phyloP scores from a whole-genome alignment of 1,284 basidiomycete genomes.

The Wallemia hederae region DNA sequence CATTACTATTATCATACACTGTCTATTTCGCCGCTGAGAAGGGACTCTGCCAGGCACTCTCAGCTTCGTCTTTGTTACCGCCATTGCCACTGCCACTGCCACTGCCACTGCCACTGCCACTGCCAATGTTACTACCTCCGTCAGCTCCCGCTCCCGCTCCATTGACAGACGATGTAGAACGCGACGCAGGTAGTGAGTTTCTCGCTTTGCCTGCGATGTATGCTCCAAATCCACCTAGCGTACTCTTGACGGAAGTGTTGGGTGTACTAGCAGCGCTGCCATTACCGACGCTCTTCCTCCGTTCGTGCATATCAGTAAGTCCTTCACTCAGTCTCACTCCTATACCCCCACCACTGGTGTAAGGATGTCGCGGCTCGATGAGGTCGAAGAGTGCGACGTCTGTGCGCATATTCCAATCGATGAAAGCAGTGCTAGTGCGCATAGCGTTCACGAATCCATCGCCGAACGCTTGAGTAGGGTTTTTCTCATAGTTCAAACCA shows the following conservation, averaged over 20 bases:
- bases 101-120: too few relatives aligned
- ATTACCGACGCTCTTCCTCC: not conserved
- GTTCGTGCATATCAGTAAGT: not conserved
- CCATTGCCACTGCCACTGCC: too few relatives aligned
- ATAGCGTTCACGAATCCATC: conserved; percentile 57
- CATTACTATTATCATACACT: too few relatives aligned
- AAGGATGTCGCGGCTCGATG: conserved; percentile 31
- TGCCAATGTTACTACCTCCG: too few relatives aligned
- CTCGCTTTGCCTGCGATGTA: not conserved
- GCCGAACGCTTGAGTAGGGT: conserved; percentile 40
- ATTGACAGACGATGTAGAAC: not conserved
- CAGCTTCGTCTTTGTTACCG: not conserved
- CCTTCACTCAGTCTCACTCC: not conserved
- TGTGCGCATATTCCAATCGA: conserved; percentile 59
- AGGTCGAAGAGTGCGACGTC: conserved; percentile 75
- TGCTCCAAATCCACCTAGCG: not conserved
- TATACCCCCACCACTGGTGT: not conserved
- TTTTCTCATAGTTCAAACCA: conserved; percentile 16
- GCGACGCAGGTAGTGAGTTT: not conserved
- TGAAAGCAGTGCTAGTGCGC: conserved; percentile 48
- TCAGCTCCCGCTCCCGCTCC: too few relatives aligned
- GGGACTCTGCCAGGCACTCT: not conserved
- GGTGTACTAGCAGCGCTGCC: not conserved
- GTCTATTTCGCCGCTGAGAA: not conserved
- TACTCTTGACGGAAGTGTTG: not conserved